Conservation (phyloP, 495 filamentous ascomycete species). For the Mycothermus thermophilus region DNA sequence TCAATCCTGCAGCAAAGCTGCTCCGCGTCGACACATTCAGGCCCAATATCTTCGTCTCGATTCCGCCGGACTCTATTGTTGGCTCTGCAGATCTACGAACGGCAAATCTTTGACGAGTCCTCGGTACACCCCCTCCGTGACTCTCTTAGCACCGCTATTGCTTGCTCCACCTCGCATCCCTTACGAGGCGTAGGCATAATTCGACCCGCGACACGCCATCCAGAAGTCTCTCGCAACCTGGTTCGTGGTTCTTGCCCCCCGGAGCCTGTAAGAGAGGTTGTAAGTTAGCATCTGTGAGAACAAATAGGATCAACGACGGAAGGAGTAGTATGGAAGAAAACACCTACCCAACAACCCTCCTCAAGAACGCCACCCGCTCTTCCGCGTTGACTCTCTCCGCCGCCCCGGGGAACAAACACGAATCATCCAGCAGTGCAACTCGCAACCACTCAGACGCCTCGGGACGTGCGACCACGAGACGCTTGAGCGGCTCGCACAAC, state of each 20-base stretch:
- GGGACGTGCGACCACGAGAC: constrained; percentile 52
- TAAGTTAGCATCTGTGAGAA: too few relatives aligned
- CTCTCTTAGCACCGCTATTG: too few relatives aligned
- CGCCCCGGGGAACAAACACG: constrained; percentile 43
- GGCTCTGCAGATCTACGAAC: too few relatives aligned
- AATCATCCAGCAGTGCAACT: constrained; percentile 28
- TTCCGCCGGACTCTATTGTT: too few relatives aligned
- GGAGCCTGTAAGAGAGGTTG: constrained; percentile 9
- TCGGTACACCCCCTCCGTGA: too few relatives aligned
- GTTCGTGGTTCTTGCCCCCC: constrained; percentile 13
- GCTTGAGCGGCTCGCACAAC: constrained; percentile 64
- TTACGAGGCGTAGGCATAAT: constrained; percentile 14
- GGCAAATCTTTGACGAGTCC: too few relatives aligned
- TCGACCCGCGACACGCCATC: constrained; percentile 11
- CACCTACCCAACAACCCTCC: constrained; percentile 42
- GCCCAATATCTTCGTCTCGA: too few relatives aligned
- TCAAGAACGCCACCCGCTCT: constrained; percentile 48
- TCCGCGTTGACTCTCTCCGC: constrained; percentile 41
- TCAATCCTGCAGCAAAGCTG: too few relatives aligned
- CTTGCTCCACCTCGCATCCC: too few relatives aligned
- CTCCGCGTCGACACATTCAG: too few relatives aligned
- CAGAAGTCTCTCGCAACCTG: constrained; percentile 16
- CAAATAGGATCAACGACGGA: too few relatives aligned
- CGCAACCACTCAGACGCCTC: constrained; percentile 47
- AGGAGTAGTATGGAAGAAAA: not conserved